Conservation (phyloP, 83 land plant genomes). For the Thuja plicata region DNA sequence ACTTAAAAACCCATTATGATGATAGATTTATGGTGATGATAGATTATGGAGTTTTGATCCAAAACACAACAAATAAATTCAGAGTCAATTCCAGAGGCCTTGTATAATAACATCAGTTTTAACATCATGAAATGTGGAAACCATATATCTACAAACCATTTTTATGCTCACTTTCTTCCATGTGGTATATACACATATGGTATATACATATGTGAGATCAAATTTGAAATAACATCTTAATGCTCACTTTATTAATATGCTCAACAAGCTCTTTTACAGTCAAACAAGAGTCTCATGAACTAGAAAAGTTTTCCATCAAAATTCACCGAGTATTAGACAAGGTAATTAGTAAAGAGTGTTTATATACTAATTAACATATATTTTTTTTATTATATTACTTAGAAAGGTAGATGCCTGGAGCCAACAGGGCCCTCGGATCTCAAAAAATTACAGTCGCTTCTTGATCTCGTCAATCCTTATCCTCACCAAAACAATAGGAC, state of each 20-base stretch:
- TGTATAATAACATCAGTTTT: too few species aligned
- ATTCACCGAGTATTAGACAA: background rate
- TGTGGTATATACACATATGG: background rate
- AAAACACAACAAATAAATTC: too few species aligned
- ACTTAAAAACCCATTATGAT: background rate
- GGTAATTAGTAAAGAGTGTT: background rate
- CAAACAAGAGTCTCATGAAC: background rate
- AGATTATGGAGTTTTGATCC: too few species aligned
- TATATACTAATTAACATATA: background rate
- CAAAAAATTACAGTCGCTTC: conserved; percentile 12
- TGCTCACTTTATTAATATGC: background rate
- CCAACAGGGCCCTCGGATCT: background rate
- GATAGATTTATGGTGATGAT: too few species aligned
- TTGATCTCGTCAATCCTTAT: background rate
- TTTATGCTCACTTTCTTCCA: background rate
- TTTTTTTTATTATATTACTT: background rate
- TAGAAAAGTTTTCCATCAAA: background rate
- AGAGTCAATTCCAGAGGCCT: too few species aligned
- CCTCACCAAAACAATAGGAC: background rate
- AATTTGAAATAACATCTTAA: background rate
- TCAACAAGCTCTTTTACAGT: background rate
- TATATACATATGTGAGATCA: background rate
- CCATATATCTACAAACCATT: background rate
- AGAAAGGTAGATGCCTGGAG: background rate
- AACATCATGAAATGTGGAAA: too few species aligned